phyloP scores from a whole-genome alignment of 225 moss, liverwort and hornwort genomes.

The Marchantia paleacea region DNA sequence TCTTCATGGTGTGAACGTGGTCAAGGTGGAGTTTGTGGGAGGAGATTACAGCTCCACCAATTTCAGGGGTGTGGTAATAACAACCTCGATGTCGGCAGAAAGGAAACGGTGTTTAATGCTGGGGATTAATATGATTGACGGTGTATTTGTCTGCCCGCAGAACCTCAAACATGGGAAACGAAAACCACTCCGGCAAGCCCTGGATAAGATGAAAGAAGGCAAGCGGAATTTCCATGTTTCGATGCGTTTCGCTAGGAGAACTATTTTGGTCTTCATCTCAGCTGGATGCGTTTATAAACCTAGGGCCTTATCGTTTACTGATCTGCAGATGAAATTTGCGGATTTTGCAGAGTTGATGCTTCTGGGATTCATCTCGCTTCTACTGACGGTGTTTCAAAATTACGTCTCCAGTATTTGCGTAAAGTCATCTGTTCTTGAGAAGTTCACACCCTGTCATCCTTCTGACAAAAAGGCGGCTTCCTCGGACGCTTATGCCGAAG shows the following conservation, averaged over 20 bases:
- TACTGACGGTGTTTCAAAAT: conserved; percentile 48
- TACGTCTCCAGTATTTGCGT: conserved; percentile 40
- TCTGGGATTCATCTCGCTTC: conserved; percentile 69
- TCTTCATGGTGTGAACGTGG: too few species aligned
- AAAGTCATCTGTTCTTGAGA: conserved; percentile 22
- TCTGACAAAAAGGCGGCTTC: neutral
- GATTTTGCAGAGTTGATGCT: conserved; percentile 72
- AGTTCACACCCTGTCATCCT: conserved; percentile 29
- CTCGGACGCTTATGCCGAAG: too few species aligned
- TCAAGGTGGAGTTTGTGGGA: too few species aligned
- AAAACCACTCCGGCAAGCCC: conserved; percentile 49
- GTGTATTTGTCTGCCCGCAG: conserved; percentile 23
- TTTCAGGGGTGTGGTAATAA: too few species aligned
- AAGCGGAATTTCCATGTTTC: neutral
- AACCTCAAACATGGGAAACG: conserved; percentile 32
- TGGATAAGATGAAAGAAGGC: conserved; percentile 85
- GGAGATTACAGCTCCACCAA: too few species aligned
- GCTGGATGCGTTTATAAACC: neutral
- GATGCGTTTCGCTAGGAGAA: neutral
- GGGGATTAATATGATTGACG: neutral
- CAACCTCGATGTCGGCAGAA: too few species aligned
- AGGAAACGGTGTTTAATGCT: neutral
- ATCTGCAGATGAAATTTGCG: neutral
- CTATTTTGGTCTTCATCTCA: too few species aligned
- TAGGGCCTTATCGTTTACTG: neutral